Evolutionary conservation across 345 rosid genomes (phyloP).

Genomic region (Gossypium thurberi): DNA sequence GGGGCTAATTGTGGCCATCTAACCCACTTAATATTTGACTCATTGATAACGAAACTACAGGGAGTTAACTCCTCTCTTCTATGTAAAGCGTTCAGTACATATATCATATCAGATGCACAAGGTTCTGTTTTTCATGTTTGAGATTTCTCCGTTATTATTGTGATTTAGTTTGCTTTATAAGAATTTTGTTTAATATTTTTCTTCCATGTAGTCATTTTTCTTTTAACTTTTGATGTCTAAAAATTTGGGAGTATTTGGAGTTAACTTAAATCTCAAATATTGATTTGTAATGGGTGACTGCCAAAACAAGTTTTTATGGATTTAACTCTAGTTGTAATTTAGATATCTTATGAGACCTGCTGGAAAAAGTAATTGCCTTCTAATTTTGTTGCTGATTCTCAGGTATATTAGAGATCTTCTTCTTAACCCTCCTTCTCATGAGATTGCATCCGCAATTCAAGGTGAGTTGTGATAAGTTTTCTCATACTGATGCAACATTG

Average conservation of each 20-base stretch:
- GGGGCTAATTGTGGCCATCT: background rate
- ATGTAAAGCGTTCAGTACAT: background rate
- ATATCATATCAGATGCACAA: background rate
- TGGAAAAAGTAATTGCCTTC: constrained; percentile 5
- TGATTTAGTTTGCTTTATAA: background rate
- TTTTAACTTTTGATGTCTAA: background rate
- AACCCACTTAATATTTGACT: background rate
- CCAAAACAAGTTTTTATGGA: background rate
- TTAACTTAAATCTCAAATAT: background rate
- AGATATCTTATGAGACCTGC: background rate
- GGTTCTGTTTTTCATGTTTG: background rate
- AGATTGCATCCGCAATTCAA: constrained; percentile 79
- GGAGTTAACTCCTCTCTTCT: background rate
- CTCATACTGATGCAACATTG: background rate
- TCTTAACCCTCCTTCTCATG: constrained; percentile 91
- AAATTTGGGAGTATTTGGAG: background rate
- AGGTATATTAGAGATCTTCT: constrained; percentile 91
- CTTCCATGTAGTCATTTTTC: background rate
- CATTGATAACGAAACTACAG: background rate
- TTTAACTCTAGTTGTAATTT: background rate
- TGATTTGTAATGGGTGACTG: background rate
- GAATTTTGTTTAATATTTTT: background rate
- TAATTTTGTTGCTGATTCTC: constrained; percentile 15
- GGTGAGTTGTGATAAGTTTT: constrained; percentile 33
- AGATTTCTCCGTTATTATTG: background rate